Conservation (phyloP, 169 alveolate species). For the Perkinsus chesapeaki region DNA sequence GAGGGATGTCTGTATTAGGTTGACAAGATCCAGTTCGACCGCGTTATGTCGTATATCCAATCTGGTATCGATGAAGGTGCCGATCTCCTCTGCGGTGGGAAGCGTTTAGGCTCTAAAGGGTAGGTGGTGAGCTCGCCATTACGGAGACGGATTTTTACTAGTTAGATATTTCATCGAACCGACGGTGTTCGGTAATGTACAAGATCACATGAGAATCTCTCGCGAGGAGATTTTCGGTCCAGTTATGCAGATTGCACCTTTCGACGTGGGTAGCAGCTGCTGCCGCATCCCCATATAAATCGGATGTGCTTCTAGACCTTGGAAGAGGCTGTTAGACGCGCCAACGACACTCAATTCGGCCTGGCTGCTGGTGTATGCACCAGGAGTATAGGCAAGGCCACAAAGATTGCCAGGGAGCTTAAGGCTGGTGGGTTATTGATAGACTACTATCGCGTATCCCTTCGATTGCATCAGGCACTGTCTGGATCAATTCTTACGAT, state of each 20-base stretch:
- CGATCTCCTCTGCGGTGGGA: conserved; percentile 61
- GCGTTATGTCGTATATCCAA: conserved; percentile 47
- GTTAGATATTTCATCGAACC: conserved; percentile 61
- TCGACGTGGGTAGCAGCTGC: conserved; percentile 43
- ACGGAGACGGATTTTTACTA: background rate
- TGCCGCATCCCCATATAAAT: too few species aligned
- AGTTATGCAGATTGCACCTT: conserved; percentile 38
- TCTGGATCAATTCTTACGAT: conserved; percentile 57
- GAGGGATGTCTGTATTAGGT: conserved; percentile 19
- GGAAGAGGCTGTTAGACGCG: conserved; percentile 65
- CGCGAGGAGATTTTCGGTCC: conserved; percentile 80
- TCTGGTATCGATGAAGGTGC: conserved; percentile 67
- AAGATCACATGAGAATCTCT: conserved; percentile 62
- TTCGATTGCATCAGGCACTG: conserved; percentile 50
- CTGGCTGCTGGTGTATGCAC: conserved; percentile 72
- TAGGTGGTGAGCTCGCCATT: too few species aligned
- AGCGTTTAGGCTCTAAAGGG: conserved; percentile 45
- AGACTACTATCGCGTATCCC: too few species aligned
- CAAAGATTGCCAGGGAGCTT: conserved; percentile 39
- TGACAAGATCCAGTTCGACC: conserved; percentile 44
- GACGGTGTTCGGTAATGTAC: conserved; percentile 61
- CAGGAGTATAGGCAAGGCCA: conserved; percentile 46
- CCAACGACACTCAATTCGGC: conserved; percentile 69
- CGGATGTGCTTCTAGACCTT: conserved; percentile 15
- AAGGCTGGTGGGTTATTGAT: conserved; percentile 25